phyloP scores from a whole-genome alignment of 2,329 filamentous ascomycete genomes.

The Daldinia sp. region DNA sequence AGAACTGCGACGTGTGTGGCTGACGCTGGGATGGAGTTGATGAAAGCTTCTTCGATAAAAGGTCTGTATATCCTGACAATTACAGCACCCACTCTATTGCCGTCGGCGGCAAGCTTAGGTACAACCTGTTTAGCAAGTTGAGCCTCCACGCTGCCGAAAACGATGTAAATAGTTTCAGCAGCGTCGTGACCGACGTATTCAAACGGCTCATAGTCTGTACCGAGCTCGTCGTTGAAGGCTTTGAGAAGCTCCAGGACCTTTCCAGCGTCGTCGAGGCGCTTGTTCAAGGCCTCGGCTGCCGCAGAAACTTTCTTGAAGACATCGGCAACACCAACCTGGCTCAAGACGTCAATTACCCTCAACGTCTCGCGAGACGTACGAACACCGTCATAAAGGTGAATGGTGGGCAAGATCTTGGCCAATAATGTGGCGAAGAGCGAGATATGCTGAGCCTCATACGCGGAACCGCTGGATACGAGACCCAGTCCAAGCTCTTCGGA shows the following conservation, averaged over 20 bases:
- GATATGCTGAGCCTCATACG: conserved; percentile 96
- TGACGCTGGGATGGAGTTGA: conserved; percentile 79
- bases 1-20: conserved; percentile 82
- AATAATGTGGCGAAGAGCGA: conserved; percentile 85
- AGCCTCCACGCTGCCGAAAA: conserved; percentile 91
- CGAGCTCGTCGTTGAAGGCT: conserved; percentile 87
- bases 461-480: conserved; percentile 83
- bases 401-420: conserved; percentile 78
- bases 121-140: conserved; percentile 86
- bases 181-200: conserved; percentile 89
- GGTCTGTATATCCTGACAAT: conserved; percentile 94
- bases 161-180: conserved; percentile 84
- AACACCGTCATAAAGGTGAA: conserved; percentile 90
- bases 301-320: conserved; percentile 72
- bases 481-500: conserved; percentile 91
- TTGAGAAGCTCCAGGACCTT: conserved; percentile 74
- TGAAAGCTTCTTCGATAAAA: conserved; percentile 93
- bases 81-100: conserved; percentile 83
- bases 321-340: conserved; percentile 72
- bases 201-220: conserved; percentile 90
- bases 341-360: conserved; percentile 81
- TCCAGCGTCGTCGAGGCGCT: conserved; percentile 75
- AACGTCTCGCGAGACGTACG: conserved; percentile 83
- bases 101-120: conserved; percentile 73
- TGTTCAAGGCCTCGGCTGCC: conserved; percentile 66